phyloP scores from a whole-genome alignment of 495 filamentous ascomycete genomes.

The Penicillium diatomitis region DNA sequence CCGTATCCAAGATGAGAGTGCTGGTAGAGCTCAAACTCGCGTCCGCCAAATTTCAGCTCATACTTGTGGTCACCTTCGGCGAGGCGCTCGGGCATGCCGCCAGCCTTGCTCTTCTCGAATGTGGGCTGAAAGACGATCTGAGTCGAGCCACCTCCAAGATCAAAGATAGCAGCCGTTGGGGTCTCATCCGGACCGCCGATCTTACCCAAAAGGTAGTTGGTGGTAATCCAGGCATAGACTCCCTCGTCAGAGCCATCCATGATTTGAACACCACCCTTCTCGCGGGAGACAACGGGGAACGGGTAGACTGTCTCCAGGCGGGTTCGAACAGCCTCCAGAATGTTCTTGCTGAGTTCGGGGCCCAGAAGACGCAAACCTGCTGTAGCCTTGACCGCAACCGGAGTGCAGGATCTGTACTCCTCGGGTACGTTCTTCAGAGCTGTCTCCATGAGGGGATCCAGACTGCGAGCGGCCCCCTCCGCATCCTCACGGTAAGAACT shows the following conservation, averaged over 20 bases:
- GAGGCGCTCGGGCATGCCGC: slow-evolving; percentile 83
- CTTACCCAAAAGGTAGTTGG: slow-evolving; percentile 95
- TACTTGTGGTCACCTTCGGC: slow-evolving; percentile 95
- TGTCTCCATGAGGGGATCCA: slow-evolving; percentile 79
- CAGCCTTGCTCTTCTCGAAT: slow-evolving; percentile 63
- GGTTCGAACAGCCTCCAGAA: slow-evolving; percentile 73
- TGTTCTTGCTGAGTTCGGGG: slow-evolving; percentile 68
- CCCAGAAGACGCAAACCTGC: slow-evolving; percentile 84
- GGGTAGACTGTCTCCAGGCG: slow-evolving; percentile 86
- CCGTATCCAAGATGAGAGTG: slow-evolving; percentile 97
- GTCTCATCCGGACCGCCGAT: slow-evolving; percentile 87
- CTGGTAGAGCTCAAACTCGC: slow-evolving; percentile 90
- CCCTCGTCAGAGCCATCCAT: slow-evolving; percentile 96
- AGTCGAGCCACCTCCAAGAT: slow-evolving; percentile 91
- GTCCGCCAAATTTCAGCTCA: slow-evolving; percentile 79
- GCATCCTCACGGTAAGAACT: slow-evolving; percentile 80
- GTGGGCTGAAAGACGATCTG: slow-evolving; percentile 97
- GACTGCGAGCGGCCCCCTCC: slow-evolving; percentile 76
- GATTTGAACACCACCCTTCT: slow-evolving; percentile 79
- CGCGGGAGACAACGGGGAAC: slow-evolving; percentile 81
- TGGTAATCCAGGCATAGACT: slow-evolving; percentile 99
- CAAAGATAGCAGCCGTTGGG: slow-evolving; percentile 87
- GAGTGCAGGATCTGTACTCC: slow-evolving; percentile 76
- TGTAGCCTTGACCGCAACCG: slow-evolving; percentile 92
- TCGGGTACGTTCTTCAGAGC: slow-evolving; percentile 78